A percentile compares a stretch with the other conserved stretches of the same genome.
phyloP scores from a whole-genome alignment of 495 filamentous ascomycete species.

The Talaromyces liani region DNA sequence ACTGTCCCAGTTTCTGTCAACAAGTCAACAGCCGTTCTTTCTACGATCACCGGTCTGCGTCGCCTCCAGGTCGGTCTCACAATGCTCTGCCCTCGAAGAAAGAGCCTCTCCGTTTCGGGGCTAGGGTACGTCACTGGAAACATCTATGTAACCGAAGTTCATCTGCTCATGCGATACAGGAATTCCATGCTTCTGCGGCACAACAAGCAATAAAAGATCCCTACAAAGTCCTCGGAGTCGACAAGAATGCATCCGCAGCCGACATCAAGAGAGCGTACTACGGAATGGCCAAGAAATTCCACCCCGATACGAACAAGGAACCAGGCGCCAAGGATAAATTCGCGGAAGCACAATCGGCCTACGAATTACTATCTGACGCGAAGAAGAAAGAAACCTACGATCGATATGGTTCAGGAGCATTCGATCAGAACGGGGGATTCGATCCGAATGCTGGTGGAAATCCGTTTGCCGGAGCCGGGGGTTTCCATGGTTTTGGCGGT shows the following conservation, averaged over 20 bases:
- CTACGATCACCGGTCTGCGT: not conserved
- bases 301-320: conserved; percentile 97
- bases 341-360: conserved; percentile 80
- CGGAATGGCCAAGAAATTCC: conserved; percentile 93
- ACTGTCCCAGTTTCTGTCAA: not conserved
- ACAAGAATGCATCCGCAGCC: conserved; percentile 64
- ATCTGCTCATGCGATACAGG: conserved; percentile 32
- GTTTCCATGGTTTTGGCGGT: conserved; percentile 47
- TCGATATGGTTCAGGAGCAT: conserved; percentile 79
- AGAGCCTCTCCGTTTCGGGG: not conserved
- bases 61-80: not conserved
- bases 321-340: conserved; percentile 87
- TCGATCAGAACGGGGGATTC: conserved; percentile 68
- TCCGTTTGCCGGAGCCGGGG: conserved; percentile 51
- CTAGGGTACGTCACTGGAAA: not conserved
- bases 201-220: conserved; percentile 66
- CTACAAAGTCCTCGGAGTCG: conserved; percentile 79
- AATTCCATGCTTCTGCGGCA: conserved; percentile 66
- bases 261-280: conserved; percentile 99
- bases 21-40: conserved; percentile 5
- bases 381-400: conserved; percentile 90
- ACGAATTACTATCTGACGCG: conserved; percentile 84
- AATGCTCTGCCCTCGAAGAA: not conserved
- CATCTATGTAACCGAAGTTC: not conserved
- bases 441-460: conserved; percentile 61